These are phyloP conservation scores for Trichoderma arundinaceum DNA, from an alignment of 2,329 filamentous ascomycete genomes.

Conservation along the genomic window DNA sequence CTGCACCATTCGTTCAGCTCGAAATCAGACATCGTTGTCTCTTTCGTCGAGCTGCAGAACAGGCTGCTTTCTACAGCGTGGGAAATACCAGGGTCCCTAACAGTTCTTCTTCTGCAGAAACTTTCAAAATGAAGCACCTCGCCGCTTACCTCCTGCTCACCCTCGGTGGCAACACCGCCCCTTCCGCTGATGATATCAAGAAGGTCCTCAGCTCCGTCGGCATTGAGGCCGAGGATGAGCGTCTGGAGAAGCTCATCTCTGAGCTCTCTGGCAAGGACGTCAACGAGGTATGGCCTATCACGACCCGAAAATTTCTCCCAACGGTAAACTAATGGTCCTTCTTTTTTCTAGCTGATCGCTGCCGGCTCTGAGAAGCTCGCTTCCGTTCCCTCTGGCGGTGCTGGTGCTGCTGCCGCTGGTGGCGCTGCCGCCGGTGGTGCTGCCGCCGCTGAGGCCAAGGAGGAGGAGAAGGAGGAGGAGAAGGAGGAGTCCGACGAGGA, in stretches of 20 bases:
- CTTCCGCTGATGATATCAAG: conserved; percentile 86
- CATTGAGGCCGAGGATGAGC: conserved; percentile 89
- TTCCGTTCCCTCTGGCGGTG: conserved; percentile 84
- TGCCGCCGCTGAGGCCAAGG: conserved; percentile 76
- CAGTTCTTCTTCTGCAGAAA: conserved; percentile 10
- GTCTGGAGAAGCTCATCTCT: conserved; percentile 82
- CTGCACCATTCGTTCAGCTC: not conserved
- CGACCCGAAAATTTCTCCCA: not conserved
- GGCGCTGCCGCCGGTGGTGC: conserved; percentile 70
- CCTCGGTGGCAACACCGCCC: conserved; percentile 90
- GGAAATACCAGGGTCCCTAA: conserved; percentile 15
- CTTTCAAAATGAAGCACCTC: conserved; percentile 96
- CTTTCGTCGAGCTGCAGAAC: conserved; percentile 4
- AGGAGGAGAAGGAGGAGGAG: conserved; percentile 79
- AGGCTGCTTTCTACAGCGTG: not conserved
- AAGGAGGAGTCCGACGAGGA: conserved; percentile 70
- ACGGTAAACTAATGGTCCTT: not conserved
- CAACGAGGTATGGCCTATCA: conserved; percentile 74
- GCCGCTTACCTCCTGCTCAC: conserved; percentile 97
- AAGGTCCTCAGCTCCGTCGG: conserved; percentile 89
- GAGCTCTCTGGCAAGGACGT: conserved; percentile 94
- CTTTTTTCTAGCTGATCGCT: conserved; percentile 74
- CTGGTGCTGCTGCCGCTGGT: conserved; percentile 71
- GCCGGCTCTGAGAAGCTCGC: conserved; percentile 93
- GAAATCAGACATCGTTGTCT: not conserved